These are phyloP conservation scores for Penicillium odoratum DNA, from an alignment of 495 filamentous ascomycete species.

Conservation along the genomic window DNA sequence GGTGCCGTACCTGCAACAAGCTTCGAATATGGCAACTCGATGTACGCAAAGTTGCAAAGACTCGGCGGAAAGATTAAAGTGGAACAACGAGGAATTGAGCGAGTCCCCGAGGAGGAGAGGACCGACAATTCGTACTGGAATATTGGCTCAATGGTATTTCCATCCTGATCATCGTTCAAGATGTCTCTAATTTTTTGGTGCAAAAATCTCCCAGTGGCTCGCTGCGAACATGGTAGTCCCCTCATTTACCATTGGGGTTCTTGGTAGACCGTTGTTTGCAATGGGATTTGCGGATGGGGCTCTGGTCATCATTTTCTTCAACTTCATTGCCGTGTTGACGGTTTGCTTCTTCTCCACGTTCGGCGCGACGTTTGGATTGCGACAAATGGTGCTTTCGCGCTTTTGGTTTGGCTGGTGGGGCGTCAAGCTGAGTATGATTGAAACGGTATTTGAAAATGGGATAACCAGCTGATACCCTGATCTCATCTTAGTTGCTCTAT, in stretches of 20 bases:
- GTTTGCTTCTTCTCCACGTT: conserved; percentile 54
- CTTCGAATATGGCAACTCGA: conserved; percentile 53
- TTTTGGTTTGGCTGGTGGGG: conserved; percentile 51
- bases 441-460: conserved; percentile 20
- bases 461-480: conserved; percentile 48
- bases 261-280: conserved; percentile 49
- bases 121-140: conserved; percentile 48
- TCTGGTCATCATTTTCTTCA: conserved; percentile 57
- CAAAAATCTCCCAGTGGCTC: conserved; percentile 13
- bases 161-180: conserved; percentile 16
- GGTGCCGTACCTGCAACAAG: conserved; percentile 55
- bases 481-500: conserved; percentile 40
- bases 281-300: conserved; percentile 47
- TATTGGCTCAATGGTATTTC: conserved; percentile 31
- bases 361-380: conserved; percentile 52
- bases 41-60: conserved; percentile 61
- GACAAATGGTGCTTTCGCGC: conserved; percentile 57
- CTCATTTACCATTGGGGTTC: conserved; percentile 57
- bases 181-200: conserved; percentile 11
- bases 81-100: conserved; percentile 39
- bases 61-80: conserved; percentile 21
- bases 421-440: conserved; percentile 22
- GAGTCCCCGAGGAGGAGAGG: conserved; percentile 45
- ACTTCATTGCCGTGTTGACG: conserved; percentile 45
- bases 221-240: conserved; percentile 21